phyloP scores from a whole-genome alignment of 2,329 filamentous ascomycete species.

The Hymenoscyphus scutula region DNA sequence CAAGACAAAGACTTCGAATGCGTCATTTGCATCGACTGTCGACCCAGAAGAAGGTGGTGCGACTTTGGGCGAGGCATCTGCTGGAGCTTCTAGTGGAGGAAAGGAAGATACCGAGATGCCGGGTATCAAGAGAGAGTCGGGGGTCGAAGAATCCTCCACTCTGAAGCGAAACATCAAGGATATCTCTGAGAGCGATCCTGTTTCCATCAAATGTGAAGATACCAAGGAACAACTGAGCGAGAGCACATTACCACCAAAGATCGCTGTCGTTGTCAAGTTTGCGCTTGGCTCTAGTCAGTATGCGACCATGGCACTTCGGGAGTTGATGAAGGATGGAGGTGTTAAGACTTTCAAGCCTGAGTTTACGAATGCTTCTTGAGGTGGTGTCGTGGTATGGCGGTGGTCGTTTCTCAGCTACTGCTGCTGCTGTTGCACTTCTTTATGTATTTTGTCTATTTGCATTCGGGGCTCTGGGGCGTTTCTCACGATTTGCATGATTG shows the following conservation, averaged over 20 bases:
- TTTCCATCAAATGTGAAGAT: not conserved
- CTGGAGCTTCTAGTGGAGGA: not conserved
- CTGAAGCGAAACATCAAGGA: constrained; percentile 9
- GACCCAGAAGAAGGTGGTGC: not conserved
- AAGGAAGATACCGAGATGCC: not conserved
- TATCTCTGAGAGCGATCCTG: constrained; percentile 3
- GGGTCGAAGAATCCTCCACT: not conserved
- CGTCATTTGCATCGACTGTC: not conserved
- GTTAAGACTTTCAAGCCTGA: constrained; percentile 61
- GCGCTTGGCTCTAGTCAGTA: constrained; percentile 78
- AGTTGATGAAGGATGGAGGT: constrained; percentile 70
- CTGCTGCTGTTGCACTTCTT: no score
- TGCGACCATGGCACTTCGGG: constrained; percentile 78
- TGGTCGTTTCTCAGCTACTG: no score
- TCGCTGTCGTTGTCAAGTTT: constrained; percentile 70
- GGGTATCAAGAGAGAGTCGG: not conserved
- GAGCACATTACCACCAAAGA: constrained; percentile 40
- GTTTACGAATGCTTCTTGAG: constrained; percentile 42
- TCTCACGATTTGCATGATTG: no score
- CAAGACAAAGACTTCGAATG: not conserved
- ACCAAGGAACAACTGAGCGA: not conserved
- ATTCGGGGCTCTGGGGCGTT: no score
- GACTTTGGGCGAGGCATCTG: not conserved
- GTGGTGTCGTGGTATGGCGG: not conserved
- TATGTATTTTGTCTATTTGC: no score